Conservation (phyloP, 768 basidiomycete genomes). For the Pulveroboletus sp. region DNA sequence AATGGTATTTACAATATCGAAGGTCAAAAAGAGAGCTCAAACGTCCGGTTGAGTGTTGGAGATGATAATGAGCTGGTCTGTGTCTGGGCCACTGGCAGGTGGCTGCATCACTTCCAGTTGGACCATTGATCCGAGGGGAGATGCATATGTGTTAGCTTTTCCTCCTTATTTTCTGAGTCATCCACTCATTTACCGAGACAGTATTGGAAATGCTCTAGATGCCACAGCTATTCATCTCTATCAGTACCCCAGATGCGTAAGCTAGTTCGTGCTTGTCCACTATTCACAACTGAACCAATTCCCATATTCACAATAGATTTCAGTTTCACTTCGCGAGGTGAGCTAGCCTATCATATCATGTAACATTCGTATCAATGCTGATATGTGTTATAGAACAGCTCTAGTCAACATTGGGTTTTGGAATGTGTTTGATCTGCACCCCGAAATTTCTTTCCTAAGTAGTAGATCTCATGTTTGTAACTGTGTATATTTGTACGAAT, state of each 20-base stretch:
- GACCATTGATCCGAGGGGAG: constrained; percentile 1
- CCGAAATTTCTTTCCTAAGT: too few species aligned
- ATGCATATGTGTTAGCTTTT: not conserved
- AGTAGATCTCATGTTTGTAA: too few species aligned
- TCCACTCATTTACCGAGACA: not conserved
- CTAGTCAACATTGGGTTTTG: constrained; percentile 6
- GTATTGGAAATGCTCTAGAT: constrained; percentile 1
- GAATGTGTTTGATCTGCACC: constrained; percentile 1
- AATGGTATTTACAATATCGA: not conserved
- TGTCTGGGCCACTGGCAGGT: not conserved
- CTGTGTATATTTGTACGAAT: too few species aligned
- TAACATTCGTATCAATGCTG: not conserved
- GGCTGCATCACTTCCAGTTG: not conserved
- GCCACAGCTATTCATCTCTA: constrained; percentile 2
- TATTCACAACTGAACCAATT: not conserved
- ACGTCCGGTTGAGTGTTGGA: not conserved
- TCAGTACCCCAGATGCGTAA: not conserved
- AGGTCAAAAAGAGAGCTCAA: not conserved
- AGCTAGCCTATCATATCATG: not conserved
- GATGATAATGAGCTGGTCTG: not conserved
- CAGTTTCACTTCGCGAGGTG: not conserved
- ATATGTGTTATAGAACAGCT: not conserved
- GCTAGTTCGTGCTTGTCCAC: not conserved
- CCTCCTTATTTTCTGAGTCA: not conserved
- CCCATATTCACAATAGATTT: not conserved